A percentile compares a stretch with the other conserved stretches of the same genome.
phyloP scores from a whole-genome alignment of 1,139 yeast species.

The Nematodospora anomalae region DNA sequence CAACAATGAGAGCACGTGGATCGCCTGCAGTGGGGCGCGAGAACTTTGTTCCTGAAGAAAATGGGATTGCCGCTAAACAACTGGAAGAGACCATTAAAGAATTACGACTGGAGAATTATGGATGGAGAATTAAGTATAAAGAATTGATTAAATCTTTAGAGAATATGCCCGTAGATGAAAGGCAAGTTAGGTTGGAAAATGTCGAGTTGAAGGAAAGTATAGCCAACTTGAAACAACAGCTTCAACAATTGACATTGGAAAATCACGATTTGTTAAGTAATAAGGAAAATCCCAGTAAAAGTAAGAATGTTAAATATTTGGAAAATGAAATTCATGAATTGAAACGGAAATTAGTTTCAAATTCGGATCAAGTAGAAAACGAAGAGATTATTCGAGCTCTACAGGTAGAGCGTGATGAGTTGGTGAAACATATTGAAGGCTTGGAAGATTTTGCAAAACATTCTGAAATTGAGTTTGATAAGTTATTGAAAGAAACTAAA shows the following conservation, averaged over 20 bases:
- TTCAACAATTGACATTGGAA: constrained; percentile 7
- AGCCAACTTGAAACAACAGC: constrained; percentile 4
- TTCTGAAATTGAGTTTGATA: constrained; percentile 6
- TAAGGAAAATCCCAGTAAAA: constrained; percentile 3
- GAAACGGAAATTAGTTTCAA: constrained; percentile 1
- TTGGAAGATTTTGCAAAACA: constrained; percentile 5
- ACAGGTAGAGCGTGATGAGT: constrained; percentile 4
- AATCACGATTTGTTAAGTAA: constrained; percentile 2
- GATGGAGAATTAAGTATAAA: constrained; percentile 14
- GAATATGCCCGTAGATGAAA: constrained; percentile 11
- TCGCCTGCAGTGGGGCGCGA: constrained; percentile 4
- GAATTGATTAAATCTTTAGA: constrained; percentile 13
- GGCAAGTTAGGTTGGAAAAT: constrained; percentile 10
- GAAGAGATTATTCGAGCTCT: constrained; percentile 6
- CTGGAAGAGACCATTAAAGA: constrained; percentile 14
- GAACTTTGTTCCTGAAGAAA: constrained; percentile 6
- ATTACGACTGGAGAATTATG: constrained; percentile 12
- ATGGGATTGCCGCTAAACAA: constrained; percentile 13
- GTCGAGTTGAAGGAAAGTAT: constrained; percentile 12
- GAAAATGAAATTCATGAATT: constrained; percentile 4
- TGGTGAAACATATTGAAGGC: constrained; percentile 1
- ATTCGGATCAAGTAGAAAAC: constrained; percentile 3
- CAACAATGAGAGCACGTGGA: neutral
- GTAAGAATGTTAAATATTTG: constrained; percentile 3
- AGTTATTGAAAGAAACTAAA: neutral